Conservation (phyloP, 805 yeast species). For the Ogataea pilisensis region DNA sequence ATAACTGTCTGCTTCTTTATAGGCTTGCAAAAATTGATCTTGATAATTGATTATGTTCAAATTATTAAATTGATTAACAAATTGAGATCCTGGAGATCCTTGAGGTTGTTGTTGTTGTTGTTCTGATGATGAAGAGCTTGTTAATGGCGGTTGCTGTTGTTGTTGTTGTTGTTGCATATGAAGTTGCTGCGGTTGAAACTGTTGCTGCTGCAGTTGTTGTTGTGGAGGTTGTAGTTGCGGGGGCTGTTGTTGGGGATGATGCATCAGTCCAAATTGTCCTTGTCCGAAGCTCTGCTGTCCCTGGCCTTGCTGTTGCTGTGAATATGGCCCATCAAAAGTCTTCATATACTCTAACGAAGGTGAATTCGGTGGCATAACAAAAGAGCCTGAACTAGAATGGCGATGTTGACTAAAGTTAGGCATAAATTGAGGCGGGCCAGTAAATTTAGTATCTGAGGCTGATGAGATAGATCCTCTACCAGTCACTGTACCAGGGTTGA, state of each 20-base stretch:
- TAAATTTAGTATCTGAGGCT: not conserved
- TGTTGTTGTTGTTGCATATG: slow-evolving; percentile 2
- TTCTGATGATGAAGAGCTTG: not conserved
- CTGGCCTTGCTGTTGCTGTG: slow-evolving; percentile 8
- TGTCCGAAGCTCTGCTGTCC: not conserved
- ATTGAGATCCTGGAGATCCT: slow-evolving; percentile 6
- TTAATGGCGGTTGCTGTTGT: slow-evolving; percentile 7
- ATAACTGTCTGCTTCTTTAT: slow-evolving; percentile 25
- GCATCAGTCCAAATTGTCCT: not conserved
- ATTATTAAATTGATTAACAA: slow-evolving; percentile 14
- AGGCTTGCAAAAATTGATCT: slow-evolving; percentile 24
- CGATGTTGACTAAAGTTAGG: slow-evolving; percentile 5
- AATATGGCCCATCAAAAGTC: slow-evolving; percentile 18
- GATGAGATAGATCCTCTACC: not conserved
- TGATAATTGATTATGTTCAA: slow-evolving; percentile 16
- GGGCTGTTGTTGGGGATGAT: not conserved
- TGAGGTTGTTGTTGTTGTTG: slow-evolving; percentile 7
- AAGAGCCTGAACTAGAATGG: slow-evolving; percentile 11
- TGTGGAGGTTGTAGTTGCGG: slow-evolving; percentile 4
- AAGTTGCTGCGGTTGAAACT: slow-evolving; percentile 6
- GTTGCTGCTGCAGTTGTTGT: slow-evolving; percentile 7
- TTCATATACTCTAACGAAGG: slow-evolving; percentile 21
- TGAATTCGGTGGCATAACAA: slow-evolving; percentile 12
- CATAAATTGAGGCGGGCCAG: not conserved
- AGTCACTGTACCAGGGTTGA: not conserved